phyloP scores from a whole-genome alignment of 2,329 filamentous ascomycete genomes.

The Aureobasidium mangrovei region DNA sequence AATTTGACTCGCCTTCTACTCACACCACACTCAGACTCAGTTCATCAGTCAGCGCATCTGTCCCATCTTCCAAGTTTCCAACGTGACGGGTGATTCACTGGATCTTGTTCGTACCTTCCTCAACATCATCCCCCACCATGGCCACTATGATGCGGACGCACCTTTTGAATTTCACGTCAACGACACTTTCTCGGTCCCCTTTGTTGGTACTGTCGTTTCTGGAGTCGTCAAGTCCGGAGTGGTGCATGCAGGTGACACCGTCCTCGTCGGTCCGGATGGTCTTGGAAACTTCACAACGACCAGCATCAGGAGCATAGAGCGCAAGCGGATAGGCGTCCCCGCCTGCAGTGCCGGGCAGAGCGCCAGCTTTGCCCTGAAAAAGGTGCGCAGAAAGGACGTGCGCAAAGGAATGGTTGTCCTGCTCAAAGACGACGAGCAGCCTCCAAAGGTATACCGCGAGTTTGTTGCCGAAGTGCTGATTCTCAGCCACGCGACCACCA shows the following conservation, averaged over 20 bases:
- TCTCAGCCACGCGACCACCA: slow-evolving; percentile 90
- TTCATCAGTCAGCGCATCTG: slow-evolving; percentile 94
- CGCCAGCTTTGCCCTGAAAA: slow-evolving; percentile 82
- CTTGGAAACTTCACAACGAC: slow-evolving; percentile 84
- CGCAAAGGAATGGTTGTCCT: slow-evolving; percentile 97
- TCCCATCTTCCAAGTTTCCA: slow-evolving; percentile 95
- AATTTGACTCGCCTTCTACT: not conserved
- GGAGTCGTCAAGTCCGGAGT: slow-evolving; percentile 80
- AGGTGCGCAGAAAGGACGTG: slow-evolving; percentile 81
- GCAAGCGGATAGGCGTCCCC: slow-evolving; percentile 83
- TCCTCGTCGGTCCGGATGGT: slow-evolving; percentile 83
- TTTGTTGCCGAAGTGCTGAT: slow-evolving; percentile 73
- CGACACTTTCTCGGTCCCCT: slow-evolving; percentile 95
- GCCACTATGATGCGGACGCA: slow-evolving; percentile 78
- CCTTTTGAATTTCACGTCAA: slow-evolving; percentile 94
- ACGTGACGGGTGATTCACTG: slow-evolving; percentile 86
- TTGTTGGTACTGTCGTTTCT: slow-evolving; percentile 91
- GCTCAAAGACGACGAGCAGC: slow-evolving; percentile 57
- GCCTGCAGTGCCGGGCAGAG: slow-evolving; percentile 86
- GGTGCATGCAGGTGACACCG: slow-evolving; percentile 79
- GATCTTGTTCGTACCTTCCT: slow-evolving; percentile 87
- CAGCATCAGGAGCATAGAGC: slow-evolving; percentile 82
- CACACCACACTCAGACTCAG: slow-evolving; percentile 48
- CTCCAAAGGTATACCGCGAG: slow-evolving; percentile 45
- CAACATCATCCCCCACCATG: slow-evolving; percentile 90